These are phyloP conservation scores for Cyberlindnera subsufficiens DNA, from an alignment of 805 yeast species.

Conservation along the genomic window DNA sequence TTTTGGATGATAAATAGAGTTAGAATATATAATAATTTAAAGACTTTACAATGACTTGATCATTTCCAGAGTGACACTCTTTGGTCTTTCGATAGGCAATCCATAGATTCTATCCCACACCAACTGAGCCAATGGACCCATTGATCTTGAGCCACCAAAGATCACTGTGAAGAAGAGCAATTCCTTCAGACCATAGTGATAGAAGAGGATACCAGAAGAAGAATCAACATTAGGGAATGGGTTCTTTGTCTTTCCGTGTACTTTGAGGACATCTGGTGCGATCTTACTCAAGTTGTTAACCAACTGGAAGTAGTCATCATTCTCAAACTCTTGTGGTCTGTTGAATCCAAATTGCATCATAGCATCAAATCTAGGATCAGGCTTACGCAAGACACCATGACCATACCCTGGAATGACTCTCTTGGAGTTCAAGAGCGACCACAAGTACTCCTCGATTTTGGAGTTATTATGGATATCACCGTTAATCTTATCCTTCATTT, in stretches of 20 bases:
- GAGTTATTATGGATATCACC: constrained; percentile 26
- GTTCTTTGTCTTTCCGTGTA: constrained; percentile 82
- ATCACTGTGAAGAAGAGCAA: constrained; percentile 72
- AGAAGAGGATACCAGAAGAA: constrained; percentile 70
- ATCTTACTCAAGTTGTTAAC: constrained; percentile 61
- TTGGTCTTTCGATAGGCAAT: constrained; percentile 79
- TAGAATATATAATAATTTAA: not conserved
- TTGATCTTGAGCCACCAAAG: constrained; percentile 77
- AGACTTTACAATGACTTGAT: constrained; percentile 3
- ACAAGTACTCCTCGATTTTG: constrained; percentile 59
- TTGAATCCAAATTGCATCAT: constrained; percentile 60
- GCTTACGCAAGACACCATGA: constrained; percentile 78
- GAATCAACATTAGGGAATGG: constrained; percentile 86
- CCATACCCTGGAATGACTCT: constrained; percentile 88
- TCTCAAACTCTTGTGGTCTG: constrained; percentile 47
- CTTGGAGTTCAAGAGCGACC: constrained; percentile 66
- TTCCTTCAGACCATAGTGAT: constrained; percentile 74
- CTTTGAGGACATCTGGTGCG: constrained; percentile 68
- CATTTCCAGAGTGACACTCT: constrained; percentile 18
- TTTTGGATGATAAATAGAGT: no score
- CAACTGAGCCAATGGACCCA: constrained; percentile 75
- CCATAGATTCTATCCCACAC: constrained; percentile 76
- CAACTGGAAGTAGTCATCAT: constrained; percentile 59
- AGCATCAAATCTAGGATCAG: constrained; percentile 78
- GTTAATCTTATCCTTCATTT: constrained; percentile 46